Evolutionary conservation across 768 basidiomycete genomes (phyloP).

Genomic region (Naganishia antarctica): DNA sequence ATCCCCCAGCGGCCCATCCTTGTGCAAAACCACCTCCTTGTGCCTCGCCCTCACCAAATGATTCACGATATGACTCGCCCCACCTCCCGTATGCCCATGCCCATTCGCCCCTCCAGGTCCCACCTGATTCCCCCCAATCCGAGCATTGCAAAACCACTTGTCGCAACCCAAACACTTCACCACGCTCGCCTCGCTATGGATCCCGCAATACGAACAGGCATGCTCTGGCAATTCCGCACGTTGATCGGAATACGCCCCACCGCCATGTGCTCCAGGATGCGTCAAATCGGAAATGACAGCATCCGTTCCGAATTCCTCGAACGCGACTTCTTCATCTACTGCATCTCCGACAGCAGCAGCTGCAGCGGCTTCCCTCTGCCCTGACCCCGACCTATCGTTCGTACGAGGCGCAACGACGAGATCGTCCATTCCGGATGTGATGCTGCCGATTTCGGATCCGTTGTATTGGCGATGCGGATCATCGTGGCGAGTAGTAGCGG

Average conservation of each 20-base stretch:
- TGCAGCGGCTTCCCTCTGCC: neutral
- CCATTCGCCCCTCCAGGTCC: neutral
- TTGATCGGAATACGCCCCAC: slow-evolving; percentile 14
- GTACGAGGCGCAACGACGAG: neutral
- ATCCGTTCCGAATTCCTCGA: slow-evolving; percentile 17
- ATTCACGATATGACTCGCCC: slow-evolving; percentile 97
- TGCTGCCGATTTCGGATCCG: slow-evolving; percentile 5
- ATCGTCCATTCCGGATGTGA: slow-evolving; percentile 9
- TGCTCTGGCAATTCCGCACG: slow-evolving; percentile 24
- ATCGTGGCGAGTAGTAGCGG: slow-evolving; percentile 4
- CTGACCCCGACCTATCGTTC: too few relatives aligned
- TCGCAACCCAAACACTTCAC: slow-evolving; percentile 58
- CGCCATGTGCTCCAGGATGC: slow-evolving; percentile 1
- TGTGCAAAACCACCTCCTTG: slow-evolving; percentile 95
- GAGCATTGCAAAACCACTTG: slow-evolving; percentile 84
- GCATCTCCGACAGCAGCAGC: neutral
- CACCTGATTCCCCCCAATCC: slow-evolving; percentile 45
- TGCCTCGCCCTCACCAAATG: slow-evolving; percentile 98
- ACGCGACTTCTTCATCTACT: slow-evolving; percentile 17
- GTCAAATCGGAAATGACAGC: slow-evolving; percentile 10
- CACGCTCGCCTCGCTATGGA: slow-evolving; percentile 93
- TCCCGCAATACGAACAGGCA: slow-evolving; percentile 75
- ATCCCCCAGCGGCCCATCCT: slow-evolving; percentile 90
- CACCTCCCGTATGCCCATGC: slow-evolving; percentile 67
- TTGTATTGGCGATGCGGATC: neutral